Evolutionary conservation across 352 stramenopile genomes (phyloP).

Genomic region (Peronospora destructor): DNA sequence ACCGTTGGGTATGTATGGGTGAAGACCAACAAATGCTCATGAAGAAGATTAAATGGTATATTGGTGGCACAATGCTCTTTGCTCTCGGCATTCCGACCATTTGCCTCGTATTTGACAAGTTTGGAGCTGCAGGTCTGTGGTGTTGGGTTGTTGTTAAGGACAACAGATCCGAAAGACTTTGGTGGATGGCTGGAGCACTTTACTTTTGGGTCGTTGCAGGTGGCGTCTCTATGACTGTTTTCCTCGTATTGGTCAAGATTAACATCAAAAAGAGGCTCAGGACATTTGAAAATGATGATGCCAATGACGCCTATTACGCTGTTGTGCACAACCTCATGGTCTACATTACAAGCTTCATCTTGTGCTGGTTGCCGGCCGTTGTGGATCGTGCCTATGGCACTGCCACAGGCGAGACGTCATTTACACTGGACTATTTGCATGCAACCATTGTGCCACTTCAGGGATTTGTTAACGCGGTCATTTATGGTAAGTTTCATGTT

Average conservation of each 20-base stretch:
- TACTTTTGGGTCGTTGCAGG: conserved; percentile 74
- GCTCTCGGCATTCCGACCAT: conserved; percentile 47
- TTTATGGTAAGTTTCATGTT: conserved; percentile 83
- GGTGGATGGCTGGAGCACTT: conserved; percentile 64
- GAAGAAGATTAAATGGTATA: conserved; percentile 80
- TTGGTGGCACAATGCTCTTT: conserved; percentile 51
- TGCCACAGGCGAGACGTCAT: conserved; percentile 49
- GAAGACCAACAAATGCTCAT: conserved; percentile 80
- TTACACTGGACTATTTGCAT: conserved; percentile 61
- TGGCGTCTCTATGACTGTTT: conserved; percentile 41
- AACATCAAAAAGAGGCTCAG: conserved; percentile 70
- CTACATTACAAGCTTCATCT: conserved; percentile 73
- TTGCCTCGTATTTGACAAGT: conserved; percentile 53
- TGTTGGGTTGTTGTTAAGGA: conserved; percentile 64
- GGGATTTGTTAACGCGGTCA: conserved; percentile 80
- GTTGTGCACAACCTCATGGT: conserved; percentile 80
- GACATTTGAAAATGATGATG: conserved; percentile 70
- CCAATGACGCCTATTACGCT: conserved; percentile 65
- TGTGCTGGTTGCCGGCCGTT: conserved; percentile 73
- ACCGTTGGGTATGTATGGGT: conserved; percentile 74
- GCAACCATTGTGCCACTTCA: conserved; percentile 74
- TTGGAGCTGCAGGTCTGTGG: conserved; percentile 63
- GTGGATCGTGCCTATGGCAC: conserved; percentile 55
- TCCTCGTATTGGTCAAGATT: conserved; percentile 72
- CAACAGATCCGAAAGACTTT: conserved; percentile 43